phyloP scores from a whole-genome alignment of 768 basidiomycete genomes.

The Boletus rex-veris region DNA sequence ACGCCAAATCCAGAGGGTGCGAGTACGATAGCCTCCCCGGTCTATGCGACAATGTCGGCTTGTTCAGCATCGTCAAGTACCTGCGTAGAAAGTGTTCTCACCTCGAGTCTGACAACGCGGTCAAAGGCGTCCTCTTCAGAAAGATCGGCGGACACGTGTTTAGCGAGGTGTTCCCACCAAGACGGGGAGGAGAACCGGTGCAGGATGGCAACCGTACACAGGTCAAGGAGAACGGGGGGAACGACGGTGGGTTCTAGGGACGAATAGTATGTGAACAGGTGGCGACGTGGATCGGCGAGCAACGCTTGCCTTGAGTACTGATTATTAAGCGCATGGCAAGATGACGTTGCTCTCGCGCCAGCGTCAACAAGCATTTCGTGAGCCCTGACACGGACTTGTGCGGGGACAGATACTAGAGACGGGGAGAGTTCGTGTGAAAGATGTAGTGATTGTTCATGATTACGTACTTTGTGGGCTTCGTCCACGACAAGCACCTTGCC shows the following conservation, averaged over 20 bases:
- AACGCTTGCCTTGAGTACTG: conserved; percentile 60
- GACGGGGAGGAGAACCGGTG: conserved; percentile 74
- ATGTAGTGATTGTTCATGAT: neutral
- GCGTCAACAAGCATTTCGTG: conserved; percentile 52
- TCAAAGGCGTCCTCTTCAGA: conserved; percentile 59
- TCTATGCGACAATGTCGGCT: conserved; percentile 40
- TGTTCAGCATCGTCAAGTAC: neutral
- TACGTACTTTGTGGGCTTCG: conserved; percentile 66
- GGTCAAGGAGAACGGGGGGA: conserved; percentile 61
- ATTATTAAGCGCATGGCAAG: conserved; percentile 70
- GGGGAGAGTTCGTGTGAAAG: neutral
- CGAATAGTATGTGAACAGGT: neutral
- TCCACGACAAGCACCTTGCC: conserved; percentile 72
- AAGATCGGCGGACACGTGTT: conserved; percentile 66
- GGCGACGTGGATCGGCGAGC: neutral
- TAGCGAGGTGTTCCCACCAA: conserved; percentile 69
- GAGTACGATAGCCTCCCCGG: conserved; percentile 66
- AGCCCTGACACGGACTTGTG: conserved; percentile 47
- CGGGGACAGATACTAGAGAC: conserved; percentile 55
- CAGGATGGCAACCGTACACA: conserved; percentile 62
- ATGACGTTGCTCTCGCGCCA: conserved; percentile 70
- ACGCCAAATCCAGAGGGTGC: conserved; percentile 59
- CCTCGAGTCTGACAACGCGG: conserved; percentile 61
- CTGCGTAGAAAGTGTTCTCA: conserved; percentile 22
- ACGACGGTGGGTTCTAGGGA: conserved; percentile 67